These are phyloP conservation scores for Boletellus deceptivus DNA, from an alignment of 1,284 basidiomycete genomes.

Conservation along the genomic window DNA sequence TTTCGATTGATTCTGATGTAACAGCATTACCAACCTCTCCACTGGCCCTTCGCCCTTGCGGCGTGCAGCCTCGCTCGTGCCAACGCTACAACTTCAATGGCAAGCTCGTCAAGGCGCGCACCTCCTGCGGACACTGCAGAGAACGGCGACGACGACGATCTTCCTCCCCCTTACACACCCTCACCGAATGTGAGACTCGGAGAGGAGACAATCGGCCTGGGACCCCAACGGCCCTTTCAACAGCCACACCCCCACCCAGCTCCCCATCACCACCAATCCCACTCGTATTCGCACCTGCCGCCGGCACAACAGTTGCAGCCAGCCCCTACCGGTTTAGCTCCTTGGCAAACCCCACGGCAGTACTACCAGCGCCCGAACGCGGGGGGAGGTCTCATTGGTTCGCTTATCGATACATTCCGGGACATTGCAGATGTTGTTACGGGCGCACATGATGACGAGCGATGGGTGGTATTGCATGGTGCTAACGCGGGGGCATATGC, in stretches of 20 bases:
- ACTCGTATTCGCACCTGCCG: not conserved
- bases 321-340: not conserved
- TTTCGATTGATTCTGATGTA: not conserved
- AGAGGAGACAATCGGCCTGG: conserved; percentile 59
- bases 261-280: not conserved
- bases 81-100: no score
- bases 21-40: conserved; percentile 1
- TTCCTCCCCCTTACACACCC: conserved; percentile 66
- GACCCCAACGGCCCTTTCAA: conserved; percentile 64
- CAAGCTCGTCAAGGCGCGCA: not conserved
- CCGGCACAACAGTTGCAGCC: not conserved
- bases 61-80: no score
- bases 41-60: not conserved
- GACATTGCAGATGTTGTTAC: conserved; percentile 32
- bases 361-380: conserved; percentile 13
- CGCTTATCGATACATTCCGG: conserved; percentile 27
- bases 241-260: conserved; percentile 29
- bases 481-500: conserved; percentile 23
- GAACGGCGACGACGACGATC: conserved; percentile 39
- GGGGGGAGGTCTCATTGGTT: conserved; percentile 29
- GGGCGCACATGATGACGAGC: conserved; percentile 21
- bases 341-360: conserved; percentile 21
- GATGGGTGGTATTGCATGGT: conserved; percentile 5
- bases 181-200: conserved; percentile 50
- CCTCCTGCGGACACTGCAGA: not conserved